Percentiles rank a stretch among this genome's conserved stretches.
Evolutionary conservation across 2,329 filamentous ascomycete genomes (phyloP).

Genomic region (Aphanoascus verrucosus): DNA sequence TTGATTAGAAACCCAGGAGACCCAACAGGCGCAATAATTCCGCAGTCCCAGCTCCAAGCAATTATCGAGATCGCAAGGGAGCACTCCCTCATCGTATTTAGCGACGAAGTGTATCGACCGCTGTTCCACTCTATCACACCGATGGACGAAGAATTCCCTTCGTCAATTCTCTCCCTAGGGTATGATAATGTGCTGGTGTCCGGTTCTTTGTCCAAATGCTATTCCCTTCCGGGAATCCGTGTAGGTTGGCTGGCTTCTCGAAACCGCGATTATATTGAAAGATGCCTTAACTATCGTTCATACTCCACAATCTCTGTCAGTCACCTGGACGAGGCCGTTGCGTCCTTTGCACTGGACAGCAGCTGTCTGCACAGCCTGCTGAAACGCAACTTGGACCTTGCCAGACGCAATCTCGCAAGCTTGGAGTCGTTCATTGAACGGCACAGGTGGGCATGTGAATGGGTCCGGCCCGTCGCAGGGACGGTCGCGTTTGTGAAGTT

Average conservation of each 20-base stretch:
- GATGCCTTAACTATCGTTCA: constrained; percentile 56
- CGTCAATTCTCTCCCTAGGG: constrained; percentile 59
- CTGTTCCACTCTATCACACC: constrained; percentile 61
- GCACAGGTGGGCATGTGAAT: constrained; percentile 54
- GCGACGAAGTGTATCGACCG: constrained; percentile 75
- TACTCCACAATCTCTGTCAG: constrained; percentile 82
- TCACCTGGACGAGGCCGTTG: constrained; percentile 69
- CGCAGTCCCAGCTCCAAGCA: constrained; percentile 47
- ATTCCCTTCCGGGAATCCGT: constrained; percentile 68
- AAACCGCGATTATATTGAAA: constrained; percentile 50
- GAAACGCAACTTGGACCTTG: constrained; percentile 54
- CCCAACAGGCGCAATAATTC: constrained; percentile 62
- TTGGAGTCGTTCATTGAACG: constrained; percentile 58
- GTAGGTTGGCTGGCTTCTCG: constrained; percentile 72
- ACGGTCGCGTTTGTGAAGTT: constrained; percentile 72
- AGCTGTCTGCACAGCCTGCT: constrained; percentile 54
- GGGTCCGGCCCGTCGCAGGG: constrained; percentile 65
- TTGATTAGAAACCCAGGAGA: constrained; percentile 67
- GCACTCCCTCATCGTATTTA: constrained; percentile 55
- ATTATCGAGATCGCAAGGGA: constrained; percentile 55
- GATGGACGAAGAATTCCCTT: constrained; percentile 46
- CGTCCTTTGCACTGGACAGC: constrained; percentile 59
- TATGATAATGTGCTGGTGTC: constrained; percentile 63
- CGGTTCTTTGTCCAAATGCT: constrained; percentile 77
- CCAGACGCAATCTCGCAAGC: constrained; percentile 54